Evolutionary conservation across 2,329 filamentous ascomycete genomes (phyloP).

Genomic region (Purpureocillium takamizusanense): DNA sequence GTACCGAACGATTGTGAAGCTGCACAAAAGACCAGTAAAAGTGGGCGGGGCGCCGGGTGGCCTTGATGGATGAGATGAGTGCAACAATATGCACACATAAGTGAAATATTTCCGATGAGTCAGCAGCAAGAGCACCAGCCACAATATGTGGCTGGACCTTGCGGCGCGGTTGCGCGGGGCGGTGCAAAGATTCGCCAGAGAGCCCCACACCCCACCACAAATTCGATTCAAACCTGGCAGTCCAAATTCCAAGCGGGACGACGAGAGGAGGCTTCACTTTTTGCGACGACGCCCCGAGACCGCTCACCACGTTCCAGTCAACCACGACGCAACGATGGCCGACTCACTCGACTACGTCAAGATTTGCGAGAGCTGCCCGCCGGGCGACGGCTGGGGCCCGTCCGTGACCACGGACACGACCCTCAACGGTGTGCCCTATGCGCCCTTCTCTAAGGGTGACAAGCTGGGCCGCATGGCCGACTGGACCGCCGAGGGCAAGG

Average conservation of each 20-base stretch:
- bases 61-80: too few relatives aligned
- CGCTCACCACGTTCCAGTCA: not conserved
- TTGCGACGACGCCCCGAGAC: slow-evolving; percentile 8
- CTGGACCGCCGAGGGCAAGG: slow-evolving; percentile 90
- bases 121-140: too few relatives aligned
- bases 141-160: too few relatives aligned
- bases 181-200: slow-evolving; percentile 17
- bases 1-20: too few relatives aligned
- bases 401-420: slow-evolving; percentile 75
- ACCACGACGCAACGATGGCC: slow-evolving; percentile 27
- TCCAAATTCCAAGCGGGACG: slow-evolving; percentile 22
- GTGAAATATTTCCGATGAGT: too few relatives aligned
- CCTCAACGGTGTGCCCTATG: slow-evolving; percentile 90
- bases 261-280: slow-evolving; percentile 9
- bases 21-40: too few relatives aligned
- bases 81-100: too few relatives aligned
- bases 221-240: slow-evolving; percentile 21
- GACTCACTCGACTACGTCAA: slow-evolving; percentile 50
- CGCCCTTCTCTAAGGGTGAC: slow-evolving; percentile 96
- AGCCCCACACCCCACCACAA: slow-evolving; percentile 33
- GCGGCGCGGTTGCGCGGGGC: slow-evolving; percentile 16
- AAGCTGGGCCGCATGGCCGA: slow-evolving; percentile 99
- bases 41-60: too few relatives aligned
- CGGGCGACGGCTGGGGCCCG: slow-evolving; percentile 82
- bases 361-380: slow-evolving; percentile 62